Evolutionary conservation across 2,329 filamentous ascomycete species (phyloP), one percentile per base, ranked within the genome.

Genomic region (Neophaeococcomyces aloes): DNA sequence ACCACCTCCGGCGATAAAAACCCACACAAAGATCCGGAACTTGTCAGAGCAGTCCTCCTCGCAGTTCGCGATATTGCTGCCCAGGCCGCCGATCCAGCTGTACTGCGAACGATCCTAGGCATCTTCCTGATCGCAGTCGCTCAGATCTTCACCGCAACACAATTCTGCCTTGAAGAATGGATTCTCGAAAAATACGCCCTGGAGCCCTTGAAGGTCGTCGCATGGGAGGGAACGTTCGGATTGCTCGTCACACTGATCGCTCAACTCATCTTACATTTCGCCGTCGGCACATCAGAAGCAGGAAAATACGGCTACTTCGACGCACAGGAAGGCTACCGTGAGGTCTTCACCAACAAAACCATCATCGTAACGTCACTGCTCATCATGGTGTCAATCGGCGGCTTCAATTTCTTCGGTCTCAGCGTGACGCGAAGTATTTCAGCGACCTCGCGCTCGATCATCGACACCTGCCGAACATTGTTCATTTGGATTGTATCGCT

Each of bases 321-420:
- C 63, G 81, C 88, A 51, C 76, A 72, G 3, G 88, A 95, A 61
- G 89, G 87, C 11, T 83, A 86, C 71, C 76, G 77, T 49, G 78
- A 96, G 64, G 79, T 98, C 65, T 78, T 78, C 7, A 69, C 79
- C 29, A 79, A 88, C 63, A 75, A 69, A 41, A 67, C 75, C 13
- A 79, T 98, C 48, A 76, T 81, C 23, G 55, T 88, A 2, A 85
- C 85, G 17, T 94, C 86, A 52, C 43, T 96, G 6, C 64, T 94
- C 46, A 96, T 96, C 61, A 98, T 98, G 91, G 75, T 98, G 53
- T 94, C 86, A 57, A 98, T 98, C 56, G 89, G 89, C 83, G 88
- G 89, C 42, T 98, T 96, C 76, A 98, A 98, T 68, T 98, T 94
- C 71, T 98, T 98, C 64, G 91, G 91, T 6, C 76, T 98, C 7